Base-by-base conservation (phyloP, 306 rosid genomes). In the Quercus suber region DNA sequence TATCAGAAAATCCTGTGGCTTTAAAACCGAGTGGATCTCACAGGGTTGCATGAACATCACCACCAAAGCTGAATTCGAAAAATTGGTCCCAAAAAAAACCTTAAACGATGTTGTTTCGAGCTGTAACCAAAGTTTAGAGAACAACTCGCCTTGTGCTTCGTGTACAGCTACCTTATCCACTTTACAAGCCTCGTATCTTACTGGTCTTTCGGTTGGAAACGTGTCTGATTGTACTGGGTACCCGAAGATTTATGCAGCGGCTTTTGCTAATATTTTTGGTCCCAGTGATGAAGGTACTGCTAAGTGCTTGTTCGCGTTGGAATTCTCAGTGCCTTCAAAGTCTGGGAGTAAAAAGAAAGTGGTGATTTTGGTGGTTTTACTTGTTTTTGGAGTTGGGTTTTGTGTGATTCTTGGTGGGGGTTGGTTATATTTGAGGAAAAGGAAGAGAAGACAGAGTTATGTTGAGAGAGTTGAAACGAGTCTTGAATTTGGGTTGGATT, bases 1-100 rank as follows among this genome's bases (percentile, higher is more conserved):
- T 19, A 84, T 88, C 30, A 84, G 85, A 17, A 19, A 79, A 68
- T 58, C 82, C 18, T 88, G 92, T 19, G 92, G 92, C 21, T 88
- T 80, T 76, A n/a, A 78, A 5, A 86, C 92, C 67, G 53, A 73
- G 19, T 88, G 92, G 92, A 88, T 88, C 78, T 73, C 78, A 76
- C 78, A 90, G 20, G 99, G 98, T 1, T 95, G 98, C 82, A 83
- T 86, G 93, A 90, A 87, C 86, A 82, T 95, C 84, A 87, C 89
- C 61, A 91, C 96, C 63, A 67, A 41, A 27, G 30, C 70, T 0
- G 51, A 88, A 0, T 95, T 93, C 82, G 87, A 85, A 12, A 2
- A 28, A 6, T 27, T 5, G 7, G 75, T 85, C 55, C 71, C 88
- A 14, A 0, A 17, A 0, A 0, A 74, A 1, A 41, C 64, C 0